phyloP scores from a whole-genome alignment of 805 yeast species.

The Candida awuae region DNA sequence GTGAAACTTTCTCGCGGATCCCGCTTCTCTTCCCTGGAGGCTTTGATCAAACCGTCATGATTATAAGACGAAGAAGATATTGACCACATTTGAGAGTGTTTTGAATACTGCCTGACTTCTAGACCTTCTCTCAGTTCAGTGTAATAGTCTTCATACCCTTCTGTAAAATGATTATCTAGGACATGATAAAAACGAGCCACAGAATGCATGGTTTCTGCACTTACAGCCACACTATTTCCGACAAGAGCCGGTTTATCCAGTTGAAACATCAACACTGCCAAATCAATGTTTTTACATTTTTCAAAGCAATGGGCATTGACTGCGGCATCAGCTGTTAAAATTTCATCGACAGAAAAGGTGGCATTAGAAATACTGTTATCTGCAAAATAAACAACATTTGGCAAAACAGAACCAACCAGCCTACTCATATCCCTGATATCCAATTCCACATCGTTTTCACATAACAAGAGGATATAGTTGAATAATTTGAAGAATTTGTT shows the following conservation, averaged over 20 bases:
- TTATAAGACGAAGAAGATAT: background rate
- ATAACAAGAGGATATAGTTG: constrained; percentile 50
- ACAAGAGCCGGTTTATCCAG: constrained; percentile 20
- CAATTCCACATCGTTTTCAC: constrained; percentile 64
- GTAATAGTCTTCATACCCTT: background rate
- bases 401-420: constrained; percentile 54
- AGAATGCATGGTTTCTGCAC: background rate
- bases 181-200: background rate
- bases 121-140: background rate
- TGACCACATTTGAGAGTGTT: background rate
- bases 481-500: constrained; percentile 42
- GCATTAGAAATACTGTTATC: constrained; percentile 12
- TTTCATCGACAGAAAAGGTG: constrained; percentile 14
- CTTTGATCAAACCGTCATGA: background rate
- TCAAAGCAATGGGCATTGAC: constrained; percentile 11
- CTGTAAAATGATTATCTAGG: background rate
- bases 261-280: constrained; percentile 26
- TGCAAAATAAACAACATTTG: constrained; percentile 29
- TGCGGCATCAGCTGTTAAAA: constrained; percentile 11
- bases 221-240: background rate
- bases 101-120: background rate
- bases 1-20: no score
- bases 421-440: constrained; percentile 86
- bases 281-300: constrained; percentile 23
- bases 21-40: background rate